Evolutionary conservation across 345 rosid genomes (phyloP), one percentile per base, ranked within the genome.

Genomic region (Gossypium stocksii): DNA sequence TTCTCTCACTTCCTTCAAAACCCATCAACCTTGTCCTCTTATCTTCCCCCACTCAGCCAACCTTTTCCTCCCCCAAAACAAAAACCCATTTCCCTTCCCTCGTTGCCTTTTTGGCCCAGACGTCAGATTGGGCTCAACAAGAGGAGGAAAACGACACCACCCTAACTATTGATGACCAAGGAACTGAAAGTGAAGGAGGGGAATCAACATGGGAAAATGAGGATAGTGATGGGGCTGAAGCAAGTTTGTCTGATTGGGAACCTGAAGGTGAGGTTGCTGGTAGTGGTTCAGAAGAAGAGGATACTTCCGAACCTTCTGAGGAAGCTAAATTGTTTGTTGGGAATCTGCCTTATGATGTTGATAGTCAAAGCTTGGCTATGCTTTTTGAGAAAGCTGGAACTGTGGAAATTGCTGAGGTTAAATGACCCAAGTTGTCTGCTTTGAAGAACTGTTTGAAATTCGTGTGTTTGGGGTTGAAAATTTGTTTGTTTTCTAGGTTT

Each of bases 361-460:
- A 90, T 64, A 92, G 97, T 48, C 84, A 89, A 84, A 86, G 81
- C 57, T 77, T 94, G 82, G 97, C 98, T 72, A 80, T 83, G 95
- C 83, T 92, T 72, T 92, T 94, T 80, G 90, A 90, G 82, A 81
- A 87, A 79, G 90, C 93, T 73, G 98, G 98, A 53, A 88, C 90
- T 63, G 97, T 94, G 70, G 98, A 94, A 78, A 85, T 92, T 84
- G 88, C 98, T 10, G 97, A 92, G 97, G 98, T 94, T 68, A 10
- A 80, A 41, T 43, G 27, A 34, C 41, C 19, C 7, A 57, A 73
- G 38, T 67, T 44, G 60, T 51, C 8, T 25, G 51, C 71, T 76
- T 34, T 34, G 14, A 44, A 66, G 4, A 66, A 11, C 16, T 51
- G 38, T 16, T 10, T 62, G 64, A 34, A 17, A 0, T 0, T 45